Percentiles rank a stretch among this genome's conserved stretches.
These are phyloP conservation scores for Phytophthora fragariae DNA, from an alignment of 352 stramenopile species.

Conservation along the genomic window DNA sequence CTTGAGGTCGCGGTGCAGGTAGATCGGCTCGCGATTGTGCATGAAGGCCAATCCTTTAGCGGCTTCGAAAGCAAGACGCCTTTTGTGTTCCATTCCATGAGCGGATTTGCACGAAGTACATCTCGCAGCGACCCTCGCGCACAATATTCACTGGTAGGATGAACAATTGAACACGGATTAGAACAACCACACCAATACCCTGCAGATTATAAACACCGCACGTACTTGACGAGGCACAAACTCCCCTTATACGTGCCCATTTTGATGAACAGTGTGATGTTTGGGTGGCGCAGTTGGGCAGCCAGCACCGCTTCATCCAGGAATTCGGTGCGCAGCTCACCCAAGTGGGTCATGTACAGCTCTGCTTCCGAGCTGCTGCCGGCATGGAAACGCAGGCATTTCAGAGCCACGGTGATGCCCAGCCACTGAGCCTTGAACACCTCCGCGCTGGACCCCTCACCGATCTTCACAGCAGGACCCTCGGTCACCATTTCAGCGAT, in stretches of 20 bases:
- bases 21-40: slow-evolving; percentile 80
- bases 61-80: slow-evolving; percentile 68
- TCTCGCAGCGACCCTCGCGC: slow-evolving; percentile 68
- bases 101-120: slow-evolving; percentile 62
- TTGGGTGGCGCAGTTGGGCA: slow-evolving; percentile 69
- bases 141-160: slow-evolving; percentile 65
- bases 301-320: slow-evolving; percentile 72
- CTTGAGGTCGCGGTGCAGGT: slow-evolving; percentile 79
- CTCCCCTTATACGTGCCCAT: slow-evolving; percentile 68
- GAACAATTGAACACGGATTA: slow-evolving; percentile 8
- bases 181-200: slow-evolving; percentile 8
- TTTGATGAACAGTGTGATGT: slow-evolving; percentile 84
- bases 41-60: slow-evolving; percentile 82
- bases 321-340: slow-evolving; percentile 67
- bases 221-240: slow-evolving; percentile 81
- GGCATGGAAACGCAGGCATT: slow-evolving; percentile 65
- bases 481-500: slow-evolving; percentile 72
- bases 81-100: slow-evolving; percentile 76
- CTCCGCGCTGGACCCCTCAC: slow-evolving; percentile 67
- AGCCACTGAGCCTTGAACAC: slow-evolving; percentile 79
- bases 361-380: slow-evolving; percentile 48
- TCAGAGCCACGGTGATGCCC: slow-evolving; percentile 80
- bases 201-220: slow-evolving; percentile 28
- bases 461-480: slow-evolving; percentile 69
- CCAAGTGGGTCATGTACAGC: slow-evolving; percentile 75